These are phyloP conservation scores for Fonsecaea monophora DNA, from an alignment of 2,329 filamentous ascomycete genomes.

Conservation along the genomic window DNA sequence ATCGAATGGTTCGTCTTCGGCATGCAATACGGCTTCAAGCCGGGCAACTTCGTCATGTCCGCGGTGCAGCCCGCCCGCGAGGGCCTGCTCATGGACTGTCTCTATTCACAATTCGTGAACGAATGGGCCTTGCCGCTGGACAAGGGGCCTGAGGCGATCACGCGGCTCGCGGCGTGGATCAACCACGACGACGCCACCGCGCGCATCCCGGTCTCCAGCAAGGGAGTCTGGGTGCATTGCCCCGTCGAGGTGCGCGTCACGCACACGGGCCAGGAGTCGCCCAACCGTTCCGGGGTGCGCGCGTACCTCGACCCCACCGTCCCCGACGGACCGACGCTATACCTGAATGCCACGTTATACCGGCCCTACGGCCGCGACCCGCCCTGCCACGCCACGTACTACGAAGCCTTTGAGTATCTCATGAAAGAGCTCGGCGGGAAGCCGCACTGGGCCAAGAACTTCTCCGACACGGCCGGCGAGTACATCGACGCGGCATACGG, in stretches of 20 bases:
- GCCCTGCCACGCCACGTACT: slow-evolving; percentile 77
- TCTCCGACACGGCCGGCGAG: slow-evolving; percentile 61
- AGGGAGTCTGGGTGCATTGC: slow-evolving; percentile 83
- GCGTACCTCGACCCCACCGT: slow-evolving; percentile 77
- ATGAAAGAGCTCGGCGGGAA: slow-evolving; percentile 83
- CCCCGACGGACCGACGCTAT: slow-evolving; percentile 74
- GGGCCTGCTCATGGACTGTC: slow-evolving; percentile 92
- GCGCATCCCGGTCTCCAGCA: slow-evolving; percentile 79
- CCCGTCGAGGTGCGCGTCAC: slow-evolving; percentile 89
- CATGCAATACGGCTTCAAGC: slow-evolving; percentile 90
- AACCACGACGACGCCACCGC: slow-evolving; percentile 71
- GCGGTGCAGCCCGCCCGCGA: slow-evolving; percentile 80
- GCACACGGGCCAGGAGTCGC: slow-evolving; percentile 63
- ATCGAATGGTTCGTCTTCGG: slow-evolving; percentile 97
- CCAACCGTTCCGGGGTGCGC: slow-evolving; percentile 49
- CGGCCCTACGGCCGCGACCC: slow-evolving; percentile 80
- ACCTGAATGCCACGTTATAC: slow-evolving; percentile 90
- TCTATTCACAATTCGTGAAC: slow-evolving; percentile 98
- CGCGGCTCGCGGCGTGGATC: slow-evolving; percentile 84
- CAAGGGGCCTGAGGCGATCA: slow-evolving; percentile 85
- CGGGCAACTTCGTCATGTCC: slow-evolving; percentile 68
- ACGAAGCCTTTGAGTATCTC: slow-evolving; percentile 87
- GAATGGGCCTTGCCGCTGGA: slow-evolving; percentile 93
- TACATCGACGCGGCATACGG: slow-evolving; percentile 75
- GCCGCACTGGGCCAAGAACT: slow-evolving; percentile 96